phyloP scores from a whole-genome alignment of 2,329 filamentous ascomycete genomes.

The Myrmaecium sp. region DNA sequence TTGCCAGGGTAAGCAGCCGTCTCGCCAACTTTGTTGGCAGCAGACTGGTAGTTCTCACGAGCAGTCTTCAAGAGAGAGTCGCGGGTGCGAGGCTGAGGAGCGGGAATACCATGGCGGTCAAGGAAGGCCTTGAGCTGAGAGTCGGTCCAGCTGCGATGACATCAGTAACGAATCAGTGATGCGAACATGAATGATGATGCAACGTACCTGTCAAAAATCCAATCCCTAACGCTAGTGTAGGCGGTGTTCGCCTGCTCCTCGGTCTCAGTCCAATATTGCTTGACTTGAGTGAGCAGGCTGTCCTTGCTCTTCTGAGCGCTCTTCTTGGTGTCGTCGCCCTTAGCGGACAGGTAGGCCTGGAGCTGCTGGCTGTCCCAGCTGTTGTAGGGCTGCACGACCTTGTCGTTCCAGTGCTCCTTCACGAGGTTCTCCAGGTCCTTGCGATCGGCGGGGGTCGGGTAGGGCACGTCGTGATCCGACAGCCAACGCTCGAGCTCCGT shows the following conservation, averaged over 20 bases:
- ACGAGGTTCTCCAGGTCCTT: constrained; percentile 90
- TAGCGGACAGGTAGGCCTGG: constrained; percentile 47
- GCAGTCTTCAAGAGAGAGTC: constrained; percentile 64
- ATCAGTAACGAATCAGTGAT: background rate
- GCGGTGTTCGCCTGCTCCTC: constrained; percentile 59
- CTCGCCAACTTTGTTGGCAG: constrained; percentile 61
- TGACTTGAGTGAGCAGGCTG: constrained; percentile 50
- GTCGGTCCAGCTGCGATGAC: constrained; percentile 61
- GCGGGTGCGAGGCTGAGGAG: constrained; percentile 72
- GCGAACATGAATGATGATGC: background rate
- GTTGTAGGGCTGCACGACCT: constrained; percentile 58
- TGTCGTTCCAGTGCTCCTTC: constrained; percentile 72
- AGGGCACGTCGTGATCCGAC: constrained; percentile 76
- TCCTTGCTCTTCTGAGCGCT: constrained; percentile 52
- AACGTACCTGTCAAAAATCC: constrained; percentile 68
- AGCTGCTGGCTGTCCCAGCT: constrained; percentile 59
- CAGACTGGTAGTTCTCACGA: constrained; percentile 63
- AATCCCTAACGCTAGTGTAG: constrained; percentile 60
- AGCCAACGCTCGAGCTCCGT: constrained; percentile 96
- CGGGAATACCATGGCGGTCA: constrained; percentile 73
- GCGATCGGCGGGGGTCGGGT: constrained; percentile 78
- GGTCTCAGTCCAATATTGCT: constrained; percentile 59
- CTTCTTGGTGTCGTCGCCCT: constrained; percentile 53
- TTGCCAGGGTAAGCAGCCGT: constrained; percentile 76
- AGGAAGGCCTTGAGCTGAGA: constrained; percentile 88